A percentile compares a stretch with the other conserved stretches of the same genome.
Conservation (phyloP, 257 asterid genomes). For the Solanum pimpinellifolium region DNA sequence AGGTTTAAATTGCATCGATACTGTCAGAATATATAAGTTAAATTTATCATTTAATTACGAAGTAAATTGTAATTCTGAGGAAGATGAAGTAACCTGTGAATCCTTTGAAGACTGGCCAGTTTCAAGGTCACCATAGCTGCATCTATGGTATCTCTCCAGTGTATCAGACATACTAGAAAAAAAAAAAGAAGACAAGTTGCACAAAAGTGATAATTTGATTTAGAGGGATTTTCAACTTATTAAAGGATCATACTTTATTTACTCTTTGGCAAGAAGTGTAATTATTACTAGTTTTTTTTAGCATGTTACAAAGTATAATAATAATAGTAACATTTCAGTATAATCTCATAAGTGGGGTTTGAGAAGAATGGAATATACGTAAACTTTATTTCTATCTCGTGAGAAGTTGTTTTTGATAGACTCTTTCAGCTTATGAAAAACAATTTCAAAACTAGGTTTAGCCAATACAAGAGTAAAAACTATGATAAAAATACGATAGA, state of each 20-base stretch:
- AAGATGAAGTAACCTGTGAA: background rate
- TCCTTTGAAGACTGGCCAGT: background rate
- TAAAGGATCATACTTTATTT: background rate
- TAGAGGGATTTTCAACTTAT: background rate
- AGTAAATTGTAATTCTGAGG: background rate
- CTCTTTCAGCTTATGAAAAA: too few species aligned
- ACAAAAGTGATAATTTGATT: background rate
- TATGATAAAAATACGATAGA: background rate
- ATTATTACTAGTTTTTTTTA: background rate
- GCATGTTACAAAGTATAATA: background rate
- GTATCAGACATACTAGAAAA: background rate
- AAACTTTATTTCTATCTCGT: too few species aligned
- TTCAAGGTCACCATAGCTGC: background rate
- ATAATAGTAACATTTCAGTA: background rate
- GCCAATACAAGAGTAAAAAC: background rate
- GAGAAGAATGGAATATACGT: fast-evolving
- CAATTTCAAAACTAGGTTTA: background rate
- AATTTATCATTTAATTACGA: background rate
- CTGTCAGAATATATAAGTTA: background rate
- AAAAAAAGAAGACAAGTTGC: background rate
- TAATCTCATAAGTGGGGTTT: background rate
- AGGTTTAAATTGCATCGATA: background rate
- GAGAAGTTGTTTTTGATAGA: too few species aligned
- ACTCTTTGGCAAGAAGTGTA: background rate
- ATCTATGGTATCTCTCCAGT: slow-evolving; percentile 4